Evolutionary conservation across 108 stramenopile species (phyloP).

Genomic region (Discostella pseudostelligera): DNA sequence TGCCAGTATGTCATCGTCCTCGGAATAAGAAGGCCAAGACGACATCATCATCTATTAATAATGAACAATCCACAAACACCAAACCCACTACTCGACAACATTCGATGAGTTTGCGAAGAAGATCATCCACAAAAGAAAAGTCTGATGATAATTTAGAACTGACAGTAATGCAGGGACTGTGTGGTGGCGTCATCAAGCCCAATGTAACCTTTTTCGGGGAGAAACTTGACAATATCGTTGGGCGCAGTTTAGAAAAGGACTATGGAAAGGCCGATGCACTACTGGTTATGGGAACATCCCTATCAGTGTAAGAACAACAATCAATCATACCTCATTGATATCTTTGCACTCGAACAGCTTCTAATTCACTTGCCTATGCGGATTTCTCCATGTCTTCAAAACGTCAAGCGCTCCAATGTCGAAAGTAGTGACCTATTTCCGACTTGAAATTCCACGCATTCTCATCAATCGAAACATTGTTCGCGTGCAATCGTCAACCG

Average conservation of each 20-base stretch:
- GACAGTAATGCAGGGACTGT: conserved; percentile 21
- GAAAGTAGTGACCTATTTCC: conserved; percentile 71
- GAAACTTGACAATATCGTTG: conserved; percentile 58
- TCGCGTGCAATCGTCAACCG: conserved; percentile 30
- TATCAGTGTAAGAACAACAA: conserved; percentile 65
- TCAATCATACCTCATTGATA: not conserved
- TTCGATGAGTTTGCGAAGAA: conserved; percentile 4
- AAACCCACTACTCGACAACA: conserved; percentile 4
- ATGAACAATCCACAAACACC: not conserved
- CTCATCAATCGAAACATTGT: conserved; percentile 85
- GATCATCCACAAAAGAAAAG: conserved; percentile 9
- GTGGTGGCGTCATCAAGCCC: conserved; percentile 84
- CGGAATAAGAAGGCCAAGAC: conserved; percentile 25
- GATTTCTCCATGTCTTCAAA: not conserved
- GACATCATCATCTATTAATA: not conserved
- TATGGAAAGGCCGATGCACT: conserved; percentile 76
- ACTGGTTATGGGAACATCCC: conserved; percentile 85
- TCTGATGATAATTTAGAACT: conserved; percentile 5
- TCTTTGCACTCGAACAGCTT: not conserved
- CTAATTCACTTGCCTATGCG: not conserved
- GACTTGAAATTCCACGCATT: conserved; percentile 64
- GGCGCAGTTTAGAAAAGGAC: conserved; percentile 62
- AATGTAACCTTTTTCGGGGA: conserved; percentile 87
- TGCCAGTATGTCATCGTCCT: conserved; percentile 57
- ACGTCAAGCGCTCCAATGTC: conserved; percentile 74